phyloP scores from a whole-genome alignment of 805 yeast species.

The Candida yuanshanica region DNA sequence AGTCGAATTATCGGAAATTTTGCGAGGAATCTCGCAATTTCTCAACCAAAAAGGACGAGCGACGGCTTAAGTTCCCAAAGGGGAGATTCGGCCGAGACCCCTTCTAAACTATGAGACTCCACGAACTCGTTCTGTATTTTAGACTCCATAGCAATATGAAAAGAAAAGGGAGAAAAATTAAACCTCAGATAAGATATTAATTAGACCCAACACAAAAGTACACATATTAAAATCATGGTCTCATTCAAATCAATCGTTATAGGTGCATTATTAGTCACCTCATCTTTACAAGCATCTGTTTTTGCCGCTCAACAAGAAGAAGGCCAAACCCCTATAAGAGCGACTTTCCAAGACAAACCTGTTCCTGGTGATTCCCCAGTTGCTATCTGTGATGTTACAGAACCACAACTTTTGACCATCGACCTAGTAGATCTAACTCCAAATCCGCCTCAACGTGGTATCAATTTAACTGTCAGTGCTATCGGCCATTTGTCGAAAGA shows the following conservation, averaged over 20 bases:
- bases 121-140: neutral
- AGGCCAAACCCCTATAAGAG: constrained; percentile 14
- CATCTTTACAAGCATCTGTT: constrained; percentile 11
- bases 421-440: constrained; percentile 60
- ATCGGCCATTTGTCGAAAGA: constrained; percentile 51
- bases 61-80: neutral
- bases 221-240: constrained; percentile 3
- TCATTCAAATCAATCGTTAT: constrained; percentile 3
- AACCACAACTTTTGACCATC: constrained; percentile 59
- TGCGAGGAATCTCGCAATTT: too few species aligned
- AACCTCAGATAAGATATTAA: neutral
- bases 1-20: too few species aligned
- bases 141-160: neutral
- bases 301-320: constrained; percentile 14
- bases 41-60: too few species aligned
- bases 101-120: neutral
- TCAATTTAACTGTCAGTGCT: constrained; percentile 74
- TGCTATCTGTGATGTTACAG: constrained; percentile 61
- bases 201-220: neutral
- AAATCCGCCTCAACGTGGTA: constrained; percentile 87
- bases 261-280: neutral
- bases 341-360: constrained; percentile 44
- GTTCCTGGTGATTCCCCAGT: constrained; percentile 92
- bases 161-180: neutral
- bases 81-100: neutral